Evolutionary conservation across 768 basidiomycete genomes (phyloP).

Genomic region (Tulasnella sp.): DNA sequence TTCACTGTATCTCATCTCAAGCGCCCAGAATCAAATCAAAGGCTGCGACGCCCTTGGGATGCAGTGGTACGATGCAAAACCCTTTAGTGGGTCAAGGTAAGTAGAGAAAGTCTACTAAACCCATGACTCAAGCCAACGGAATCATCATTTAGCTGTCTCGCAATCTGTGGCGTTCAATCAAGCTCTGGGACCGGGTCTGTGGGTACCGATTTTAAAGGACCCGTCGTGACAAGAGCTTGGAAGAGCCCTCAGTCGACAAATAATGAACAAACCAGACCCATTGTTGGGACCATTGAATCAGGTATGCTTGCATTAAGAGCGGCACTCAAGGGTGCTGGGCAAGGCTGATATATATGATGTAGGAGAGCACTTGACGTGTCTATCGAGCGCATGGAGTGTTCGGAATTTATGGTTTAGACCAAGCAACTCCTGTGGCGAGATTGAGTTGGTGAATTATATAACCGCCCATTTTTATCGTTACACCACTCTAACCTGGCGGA

Average conservation of each 20-base stretch:
- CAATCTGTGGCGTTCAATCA: background rate
- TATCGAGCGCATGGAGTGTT: no score
- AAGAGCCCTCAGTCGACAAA: background rate
- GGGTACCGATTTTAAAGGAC: background rate
- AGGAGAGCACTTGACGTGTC: no score
- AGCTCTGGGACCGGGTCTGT: background rate
- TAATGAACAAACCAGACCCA: no score
- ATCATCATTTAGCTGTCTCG: background rate
- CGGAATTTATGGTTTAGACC: no score
- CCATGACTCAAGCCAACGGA: background rate
- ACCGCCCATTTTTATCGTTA: no score
- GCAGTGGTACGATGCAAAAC: background rate
- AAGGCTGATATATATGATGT: no score
- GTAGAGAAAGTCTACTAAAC: background rate
- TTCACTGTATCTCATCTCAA: background rate
- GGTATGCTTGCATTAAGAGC: no score
- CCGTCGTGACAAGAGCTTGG: background rate
- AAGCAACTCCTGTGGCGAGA: no score
- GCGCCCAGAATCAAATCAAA: background rate
- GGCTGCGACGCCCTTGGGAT: background rate
- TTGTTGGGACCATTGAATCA: no score
- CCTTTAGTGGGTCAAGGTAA: background rate
- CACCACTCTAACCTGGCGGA: no score
- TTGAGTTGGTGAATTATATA: no score
- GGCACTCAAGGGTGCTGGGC: no score